Percentiles rank a stretch among this genome's conserved stretches.
Conservation (phyloP, 768 basidiomycete species). For the Gyrodon lividus region DNA sequence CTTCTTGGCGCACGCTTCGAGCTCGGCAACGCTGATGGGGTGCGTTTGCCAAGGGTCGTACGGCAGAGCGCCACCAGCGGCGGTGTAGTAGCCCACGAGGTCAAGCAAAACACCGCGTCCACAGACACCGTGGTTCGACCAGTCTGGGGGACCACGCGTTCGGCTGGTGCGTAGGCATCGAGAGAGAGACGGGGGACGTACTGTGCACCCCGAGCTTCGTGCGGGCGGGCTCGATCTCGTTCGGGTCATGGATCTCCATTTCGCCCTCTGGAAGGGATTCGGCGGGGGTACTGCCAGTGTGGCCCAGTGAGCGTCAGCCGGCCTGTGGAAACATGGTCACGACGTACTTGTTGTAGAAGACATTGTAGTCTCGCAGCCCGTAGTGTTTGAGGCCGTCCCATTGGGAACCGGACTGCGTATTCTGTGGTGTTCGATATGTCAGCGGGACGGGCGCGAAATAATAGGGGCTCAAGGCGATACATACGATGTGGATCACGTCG, state of each 20-base stretch:
- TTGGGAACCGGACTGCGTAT: constrained; percentile 69
- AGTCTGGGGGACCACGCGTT: constrained; percentile 41
- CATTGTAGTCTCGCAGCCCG: constrained; percentile 48
- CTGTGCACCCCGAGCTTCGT: constrained; percentile 67
- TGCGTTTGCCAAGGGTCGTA: constrained; percentile 66
- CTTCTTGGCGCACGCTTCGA: constrained; percentile 56
- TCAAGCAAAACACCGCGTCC: constrained; percentile 69
- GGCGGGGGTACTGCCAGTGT: constrained; percentile 42
- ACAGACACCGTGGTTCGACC: constrained; percentile 69
- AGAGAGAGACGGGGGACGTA: constrained; percentile 32
- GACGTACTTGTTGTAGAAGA: constrained; percentile 63
- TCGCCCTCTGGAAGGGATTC: constrained; percentile 44
- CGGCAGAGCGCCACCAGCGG: constrained; percentile 40
- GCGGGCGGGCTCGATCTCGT: constrained; percentile 43
- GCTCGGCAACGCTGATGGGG: constrained; percentile 49
- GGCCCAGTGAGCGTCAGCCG: background rate
- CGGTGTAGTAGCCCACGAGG: constrained; percentile 53
- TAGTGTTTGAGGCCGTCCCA: constrained; percentile 69
- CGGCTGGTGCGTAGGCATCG: background rate
- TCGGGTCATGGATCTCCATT: constrained; percentile 48
- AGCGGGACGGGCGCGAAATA: background rate
- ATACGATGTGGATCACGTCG: constrained; percentile 59
- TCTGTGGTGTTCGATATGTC: constrained; percentile 37
- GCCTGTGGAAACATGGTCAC: background rate
- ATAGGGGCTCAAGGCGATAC: background rate